Conservation (phyloP, 129 eudicot species). For the Chrysanthemum makinoi region DNA sequence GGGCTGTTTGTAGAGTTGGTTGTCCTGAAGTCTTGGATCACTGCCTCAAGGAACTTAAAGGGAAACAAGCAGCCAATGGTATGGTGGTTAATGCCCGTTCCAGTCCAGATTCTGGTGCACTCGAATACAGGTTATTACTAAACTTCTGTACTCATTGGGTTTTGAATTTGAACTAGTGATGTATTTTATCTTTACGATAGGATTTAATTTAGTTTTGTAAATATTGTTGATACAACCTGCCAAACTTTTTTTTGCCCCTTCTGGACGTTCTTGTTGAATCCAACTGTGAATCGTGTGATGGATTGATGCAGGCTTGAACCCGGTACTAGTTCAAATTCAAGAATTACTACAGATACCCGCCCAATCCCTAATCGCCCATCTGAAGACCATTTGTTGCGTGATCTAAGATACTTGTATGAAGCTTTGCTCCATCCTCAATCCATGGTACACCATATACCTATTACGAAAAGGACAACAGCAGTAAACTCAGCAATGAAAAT, state of each 20-base stretch:
- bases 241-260: not conserved
- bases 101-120: conserved; percentile 65
- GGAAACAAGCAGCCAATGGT: conserved; percentile 68
- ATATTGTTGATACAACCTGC: too few species aligned
- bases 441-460: conserved; percentile 38
- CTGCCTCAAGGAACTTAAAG: conserved; percentile 84
- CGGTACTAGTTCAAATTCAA: conserved; percentile 7
- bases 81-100: conserved; percentile 66
- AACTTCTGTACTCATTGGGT: not conserved
- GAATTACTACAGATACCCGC: conserved; percentile 6
- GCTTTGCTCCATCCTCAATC: conserved; percentile 61
- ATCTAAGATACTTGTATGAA: conserved; percentile 63
- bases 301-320: conserved; percentile 60
- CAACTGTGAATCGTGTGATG: not conserved
- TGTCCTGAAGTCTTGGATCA: conserved; percentile 81
- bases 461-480: conserved; percentile 31
- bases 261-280: not conserved
- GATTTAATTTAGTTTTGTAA: too few species aligned
- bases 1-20: conserved; percentile 85
- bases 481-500: conserved; percentile 53
- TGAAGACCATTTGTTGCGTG: conserved; percentile 52
- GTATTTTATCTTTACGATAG: too few species aligned
- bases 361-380: conserved; percentile 38
- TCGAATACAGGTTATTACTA: conserved; percentile 70
- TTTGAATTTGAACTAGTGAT: not conserved